Conservation (phyloP, 2,329 filamentous ascomycete species). For the Botrytis paeoniae region DNA sequence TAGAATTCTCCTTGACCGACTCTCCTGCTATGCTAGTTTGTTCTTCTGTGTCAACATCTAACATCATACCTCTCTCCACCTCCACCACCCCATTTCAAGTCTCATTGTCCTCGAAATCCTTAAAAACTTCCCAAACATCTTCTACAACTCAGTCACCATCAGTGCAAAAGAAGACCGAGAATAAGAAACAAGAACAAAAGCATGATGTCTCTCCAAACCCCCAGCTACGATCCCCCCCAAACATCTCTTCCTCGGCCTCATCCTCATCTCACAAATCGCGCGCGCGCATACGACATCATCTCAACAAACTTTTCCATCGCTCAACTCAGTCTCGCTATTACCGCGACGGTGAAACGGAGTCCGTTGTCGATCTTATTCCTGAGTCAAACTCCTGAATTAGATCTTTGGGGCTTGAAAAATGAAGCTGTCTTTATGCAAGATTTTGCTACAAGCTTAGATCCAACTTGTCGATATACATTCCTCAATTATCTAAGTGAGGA, state of each 20-base stretch:
- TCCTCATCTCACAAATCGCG: neutral
- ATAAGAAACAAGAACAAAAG: neutral
- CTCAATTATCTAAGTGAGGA: slow-evolving; percentile 15
- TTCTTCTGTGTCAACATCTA: neutral
- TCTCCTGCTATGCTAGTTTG: neutral
- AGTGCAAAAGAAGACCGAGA: neutral
- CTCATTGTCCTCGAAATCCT: neutral
- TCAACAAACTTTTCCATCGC: slow-evolving; percentile 2
- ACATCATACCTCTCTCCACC: neutral
- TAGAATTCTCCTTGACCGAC: neutral
- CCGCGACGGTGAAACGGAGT: slow-evolving; percentile 1
- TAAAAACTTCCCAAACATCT: neutral
- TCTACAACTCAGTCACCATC: neutral
- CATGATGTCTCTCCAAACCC: slow-evolving; percentile 15
- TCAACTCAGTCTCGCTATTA: slow-evolving; percentile 15
- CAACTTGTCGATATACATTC: slow-evolving; percentile 17
- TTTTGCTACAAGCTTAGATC: slow-evolving; percentile 15
- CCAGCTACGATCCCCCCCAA: neutral
- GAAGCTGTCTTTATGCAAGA: slow-evolving; percentile 11
- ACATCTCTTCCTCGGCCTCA: neutral
- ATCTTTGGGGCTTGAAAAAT: neutral
- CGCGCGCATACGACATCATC: slow-evolving; percentile 14
- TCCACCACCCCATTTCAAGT: neutral
- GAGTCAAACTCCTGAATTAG: neutral
- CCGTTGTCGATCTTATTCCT: neutral